Base-by-base conservation (phyloP, 352 stramenopile genomes). In the Blastocystis hominis region DNA sequence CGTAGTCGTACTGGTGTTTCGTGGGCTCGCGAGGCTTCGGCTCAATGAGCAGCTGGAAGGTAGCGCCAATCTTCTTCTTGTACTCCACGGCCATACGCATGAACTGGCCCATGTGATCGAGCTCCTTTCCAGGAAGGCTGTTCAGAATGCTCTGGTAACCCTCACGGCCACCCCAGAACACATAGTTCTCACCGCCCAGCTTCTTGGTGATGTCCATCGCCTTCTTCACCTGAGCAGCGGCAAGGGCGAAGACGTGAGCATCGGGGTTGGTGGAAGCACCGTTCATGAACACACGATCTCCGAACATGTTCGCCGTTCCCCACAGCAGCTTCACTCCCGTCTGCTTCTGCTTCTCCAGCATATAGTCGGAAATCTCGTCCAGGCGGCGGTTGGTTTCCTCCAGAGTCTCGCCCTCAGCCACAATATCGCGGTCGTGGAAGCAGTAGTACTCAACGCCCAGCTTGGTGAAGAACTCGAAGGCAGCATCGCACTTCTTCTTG, bases 1-100 rank as follows among this genome's bases (percentile, higher is more conserved):
- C 92, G 88, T 94, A 95, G 90, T 95, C 92, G 90, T 95, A 95
- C 90, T 95, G 92, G 89, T 95, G 93, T 89, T 94, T 94, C 86
- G 91, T 94, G 24, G 93, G 93, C 88, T 95, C 93, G 59, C 91
- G 59, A 34, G 92, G 92, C 90, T 95, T 95, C 72, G 92, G 93
- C 89, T 95, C 93, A 9, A 95, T 90, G 10, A 95, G 90, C 62
- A 95, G 91, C 89, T 94, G 91, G 84, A 92, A 91, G 10, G 79
- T 91, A 36, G 91, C 92, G n/a, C 92, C 92, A 64, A 94, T 90
- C 70, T 93, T 88, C 76, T 92, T 89, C 88, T 94, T 94, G 90
- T 93, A 95, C 9, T 92, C 90, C 20, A 94, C 89, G 4, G 91
- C 93, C 90, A 95, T 93, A 81, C 92, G 91, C 81, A 94, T 93